Evolutionary conservation across 345 rosid genomes (phyloP).

Genomic region (Moringa oleifera): DNA sequence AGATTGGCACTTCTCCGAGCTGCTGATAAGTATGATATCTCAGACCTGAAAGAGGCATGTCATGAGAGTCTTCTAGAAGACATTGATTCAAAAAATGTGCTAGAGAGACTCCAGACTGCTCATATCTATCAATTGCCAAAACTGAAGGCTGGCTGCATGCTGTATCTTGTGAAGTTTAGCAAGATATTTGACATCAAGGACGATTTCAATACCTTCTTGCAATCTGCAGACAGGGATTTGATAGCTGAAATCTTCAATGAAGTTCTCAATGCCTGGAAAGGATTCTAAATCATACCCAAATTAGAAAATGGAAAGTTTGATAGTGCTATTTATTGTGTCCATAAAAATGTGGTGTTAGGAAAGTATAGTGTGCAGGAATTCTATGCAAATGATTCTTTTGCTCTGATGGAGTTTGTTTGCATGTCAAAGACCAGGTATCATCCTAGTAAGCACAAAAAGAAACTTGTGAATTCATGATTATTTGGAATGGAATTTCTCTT

Average conservation of each 20-base stretch:
- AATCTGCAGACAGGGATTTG: constrained; percentile 70
- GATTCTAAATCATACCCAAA: constrained; percentile 40
- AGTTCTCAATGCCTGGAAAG: constrained; percentile 85
- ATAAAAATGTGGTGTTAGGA: constrained; percentile 12
- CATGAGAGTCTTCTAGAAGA: constrained; percentile 82
- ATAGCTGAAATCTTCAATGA: constrained; percentile 81
- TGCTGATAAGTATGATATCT: constrained; percentile 80
- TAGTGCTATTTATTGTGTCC: neutral
- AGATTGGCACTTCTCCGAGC: constrained; percentile 71
- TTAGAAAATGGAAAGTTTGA: neutral
- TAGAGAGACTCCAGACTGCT: constrained; percentile 85
- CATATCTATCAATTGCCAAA: constrained; percentile 56
- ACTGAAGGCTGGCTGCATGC: constrained; percentile 72
- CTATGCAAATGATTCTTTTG: constrained; percentile 39
- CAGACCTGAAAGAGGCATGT: constrained; percentile 80
- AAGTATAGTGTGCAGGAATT: constrained; percentile 26
- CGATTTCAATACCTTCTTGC: constrained; percentile 73
- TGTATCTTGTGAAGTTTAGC: constrained; percentile 90
- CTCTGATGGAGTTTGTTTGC: constrained; percentile 39
- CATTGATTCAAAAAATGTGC: constrained; percentile 72
- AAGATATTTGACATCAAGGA: constrained; percentile 82
- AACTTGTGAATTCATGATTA: constrained; percentile 32
- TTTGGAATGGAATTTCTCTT: constrained; percentile 21
- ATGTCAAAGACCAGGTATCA: constrained; percentile 23
- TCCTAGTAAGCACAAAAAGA: constrained; percentile 19